Evolutionary conservation across 805 yeast genomes (phyloP), one percentile per base, ranked within the genome.

Genomic region (Nakazawaea sp.): DNA sequence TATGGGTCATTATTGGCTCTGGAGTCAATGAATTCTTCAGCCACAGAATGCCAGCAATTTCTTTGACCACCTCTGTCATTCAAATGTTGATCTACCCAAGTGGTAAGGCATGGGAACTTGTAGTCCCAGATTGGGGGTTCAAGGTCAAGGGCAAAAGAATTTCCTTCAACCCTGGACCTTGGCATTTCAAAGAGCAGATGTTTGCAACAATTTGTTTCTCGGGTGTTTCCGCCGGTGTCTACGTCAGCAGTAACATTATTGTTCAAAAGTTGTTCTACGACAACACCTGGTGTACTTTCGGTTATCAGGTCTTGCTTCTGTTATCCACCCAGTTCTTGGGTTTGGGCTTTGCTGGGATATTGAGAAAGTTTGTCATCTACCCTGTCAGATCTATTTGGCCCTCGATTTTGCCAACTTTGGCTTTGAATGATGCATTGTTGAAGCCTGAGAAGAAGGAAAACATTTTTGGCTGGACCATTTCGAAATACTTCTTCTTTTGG

Each of bases 151-250:
- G 76, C 35, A 58, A 49, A 20, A 59, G 64, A 45, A 48, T 56
- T 41, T 61, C 65, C 6, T 52, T 78, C 37, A 75, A 75, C 51
- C 81, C 80, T 3, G 81, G 84, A 9, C 80, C 81, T 10, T 80
- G 82, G 80, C 59, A 65, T 20, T 62, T 54, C 44, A 78, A 78
- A 50, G 85, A 78, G 48, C 86, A 79, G 52, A 75, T 77, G 78
- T 64, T 80, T 41, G 62, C 80, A 2, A 72, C 85, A 45, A 44
- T 66, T 25, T 53, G 64, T 36, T 59, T 60, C 38, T 56, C 61
- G 28, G 61, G 63, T 18, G 59, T 63, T 29, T 48, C 50, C 25
- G 46, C 58, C 26, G 46, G 48, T 37, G 45, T 51, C 32, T 39
- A 56, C 54, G 70, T 68, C 47, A 44, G 50, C 45, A 56, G 37